Evolutionary conservation across 495 filamentous ascomycete species (phyloP), one percentile per base, ranked within the genome.

Genomic region (Hyaloscypha variabilis): DNA sequence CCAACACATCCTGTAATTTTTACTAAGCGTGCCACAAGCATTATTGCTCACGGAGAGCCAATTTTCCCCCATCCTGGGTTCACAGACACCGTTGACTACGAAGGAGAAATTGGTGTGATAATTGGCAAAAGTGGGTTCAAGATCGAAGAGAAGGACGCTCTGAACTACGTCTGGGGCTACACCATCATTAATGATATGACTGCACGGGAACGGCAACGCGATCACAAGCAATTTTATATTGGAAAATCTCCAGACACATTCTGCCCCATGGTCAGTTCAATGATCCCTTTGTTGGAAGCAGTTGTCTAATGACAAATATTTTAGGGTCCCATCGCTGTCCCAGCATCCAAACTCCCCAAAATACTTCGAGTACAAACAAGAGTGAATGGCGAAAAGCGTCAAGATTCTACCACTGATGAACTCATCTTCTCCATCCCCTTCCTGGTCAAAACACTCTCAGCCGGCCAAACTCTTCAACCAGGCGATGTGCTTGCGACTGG

Each of bases 101-200:
- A 87, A 62, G 83, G 83, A 21, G 83, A 86, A 66, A 82, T 87
- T 62, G 83, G 80, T 0, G 79, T 87, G 5, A 84, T 87, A 60
- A 72, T 86, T 60, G 82, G 83, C 3, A 85, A 81, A 63, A 46
- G 75, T 2, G 83, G 82, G 1, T 80, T 78, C 66, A 69, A 74
- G 13, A 80, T 85, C 58, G 46, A 62, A 2, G 78, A 84, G 61
- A 52, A 74, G 1, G 75, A 83, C 54, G 83, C 83, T 0, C 73
- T 78, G 77, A 73, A 82, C 25, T 71, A 86, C 66, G 79, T 86
- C 8, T 85, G 83, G 82, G 82, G 83, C 0, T 86, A 82, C 66
- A 85, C 83, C 0, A 85, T 86, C 60, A 78, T 86, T 55, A 86
- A 87, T 66, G 82, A 86, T 63, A 69, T 86, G 63, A 85, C 83